Percentiles rank a stretch among this genome's conserved stretches.
Conservation (phyloP, 805 yeast species). For the Myxozyma kluyveri region DNA sequence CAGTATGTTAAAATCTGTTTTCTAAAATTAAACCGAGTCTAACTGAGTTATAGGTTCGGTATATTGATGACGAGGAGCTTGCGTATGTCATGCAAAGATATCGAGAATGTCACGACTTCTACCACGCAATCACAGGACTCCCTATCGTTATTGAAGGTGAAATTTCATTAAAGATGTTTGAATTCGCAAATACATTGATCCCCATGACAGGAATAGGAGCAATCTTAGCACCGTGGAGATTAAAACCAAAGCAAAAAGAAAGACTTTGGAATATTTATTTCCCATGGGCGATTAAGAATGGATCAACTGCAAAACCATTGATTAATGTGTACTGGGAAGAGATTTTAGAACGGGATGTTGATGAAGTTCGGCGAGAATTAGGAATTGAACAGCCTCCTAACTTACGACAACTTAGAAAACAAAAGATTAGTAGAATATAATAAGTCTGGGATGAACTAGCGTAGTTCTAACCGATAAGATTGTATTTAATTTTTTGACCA, state of each 20-base stretch:
- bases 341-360: slow-evolving; percentile 64
- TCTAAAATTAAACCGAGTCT: neutral
- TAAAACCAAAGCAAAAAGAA: slow-evolving; percentile 59
- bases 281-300: slow-evolving; percentile 83
- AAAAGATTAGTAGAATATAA: slow-evolving; percentile 19
- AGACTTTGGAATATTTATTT: slow-evolving; percentile 67
- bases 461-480: too few relatives aligned
- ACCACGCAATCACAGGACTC: slow-evolving; percentile 84
- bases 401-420: slow-evolving; percentile 56
- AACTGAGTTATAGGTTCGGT: slow-evolving; percentile 45
- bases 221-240: slow-evolving; percentile 77
- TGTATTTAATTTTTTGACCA: too few relatives aligned
- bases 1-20: slow-evolving; percentile 42
- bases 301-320: slow-evolving; percentile 68
- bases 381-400: slow-evolving; percentile 79
- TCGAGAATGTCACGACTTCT: slow-evolving; percentile 95
- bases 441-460: too few relatives aligned
- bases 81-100: slow-evolving; percentile 93
- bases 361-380: slow-evolving; percentile 66
- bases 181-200: slow-evolving; percentile 84
- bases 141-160: slow-evolving; percentile 97
- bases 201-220: slow-evolving; percentile 97
- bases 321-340: slow-evolving; percentile 93
- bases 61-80: slow-evolving; percentile 82
- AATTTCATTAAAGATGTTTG: slow-evolving; percentile 77